Percentiles rank a stretch among this genome's conserved stretches.
phyloP scores from a whole-genome alignment of 2,329 filamentous ascomycete genomes.

The Ophioceras dolichostomum region DNA sequence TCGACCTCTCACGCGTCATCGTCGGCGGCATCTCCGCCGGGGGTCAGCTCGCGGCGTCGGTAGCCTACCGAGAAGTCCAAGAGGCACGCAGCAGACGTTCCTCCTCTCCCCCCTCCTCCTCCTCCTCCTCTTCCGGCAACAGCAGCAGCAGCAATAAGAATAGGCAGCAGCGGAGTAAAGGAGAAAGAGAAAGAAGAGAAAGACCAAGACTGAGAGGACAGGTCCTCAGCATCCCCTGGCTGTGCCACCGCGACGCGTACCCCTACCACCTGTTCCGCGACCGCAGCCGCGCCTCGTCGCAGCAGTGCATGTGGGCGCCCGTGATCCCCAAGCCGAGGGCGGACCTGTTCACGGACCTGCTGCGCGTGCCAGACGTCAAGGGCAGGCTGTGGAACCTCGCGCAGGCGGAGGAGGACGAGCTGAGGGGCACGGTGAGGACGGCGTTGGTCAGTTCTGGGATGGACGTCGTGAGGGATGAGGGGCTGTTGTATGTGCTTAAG shows the following conservation, averaged over 20 bases:
- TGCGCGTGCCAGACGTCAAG: conserved; percentile 9
- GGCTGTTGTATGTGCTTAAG: conserved; percentile 12
- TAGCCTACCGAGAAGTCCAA: background rate
- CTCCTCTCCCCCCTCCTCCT: too few species aligned
- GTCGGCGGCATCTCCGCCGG: conserved; percentile 23
- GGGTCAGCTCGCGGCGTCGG: background rate
- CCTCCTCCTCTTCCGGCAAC: too few species aligned
- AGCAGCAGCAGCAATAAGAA: background rate
- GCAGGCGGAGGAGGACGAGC: conserved; percentile 11
- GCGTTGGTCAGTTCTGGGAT: conserved; percentile 13
- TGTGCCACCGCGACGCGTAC: conserved; percentile 19
- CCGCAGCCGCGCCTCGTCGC: conserved; percentile 22
- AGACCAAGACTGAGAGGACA: conserved; percentile 26
- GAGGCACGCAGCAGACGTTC: background rate
- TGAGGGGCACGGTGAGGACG: conserved; percentile 12
- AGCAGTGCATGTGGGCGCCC: conserved; percentile 27
- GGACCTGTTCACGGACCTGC: conserved; percentile 12
- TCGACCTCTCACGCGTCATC: conserved; percentile 23
- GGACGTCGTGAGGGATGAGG: conserved; percentile 17
- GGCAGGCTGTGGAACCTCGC: conserved; percentile 23
- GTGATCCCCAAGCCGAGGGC: conserved; percentile 25
- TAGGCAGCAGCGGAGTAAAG: too few species aligned
- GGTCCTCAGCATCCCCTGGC: conserved; percentile 28
- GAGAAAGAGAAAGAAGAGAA: too few species aligned
- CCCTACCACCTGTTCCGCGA: conserved; percentile 20